Conservation (phyloP, 179 eudicot genomes). For the Sideroxylon spinosum region DNA sequence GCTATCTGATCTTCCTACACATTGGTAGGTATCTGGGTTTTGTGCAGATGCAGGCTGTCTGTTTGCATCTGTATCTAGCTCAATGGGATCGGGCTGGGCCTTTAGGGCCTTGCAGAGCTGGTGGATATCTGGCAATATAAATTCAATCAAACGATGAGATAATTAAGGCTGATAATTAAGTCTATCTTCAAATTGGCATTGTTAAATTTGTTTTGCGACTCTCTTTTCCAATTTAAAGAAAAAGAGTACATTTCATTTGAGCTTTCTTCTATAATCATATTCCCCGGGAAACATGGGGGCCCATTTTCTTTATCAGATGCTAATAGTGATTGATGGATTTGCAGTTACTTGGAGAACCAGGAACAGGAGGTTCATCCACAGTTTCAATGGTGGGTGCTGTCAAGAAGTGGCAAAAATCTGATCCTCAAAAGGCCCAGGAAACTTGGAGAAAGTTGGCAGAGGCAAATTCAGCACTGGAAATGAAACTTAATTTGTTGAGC, state of each 20-base stretch:
- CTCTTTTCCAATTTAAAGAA: neutral
- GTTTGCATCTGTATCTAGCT: too few species aligned
- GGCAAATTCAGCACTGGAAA: slow-evolving; percentile 67
- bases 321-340: slow-evolving; percentile 14
- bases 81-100: neutral
- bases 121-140: neutral
- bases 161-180: neutral
- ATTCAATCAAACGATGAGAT: neutral
- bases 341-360: slow-evolving; percentile 95
- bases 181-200: neutral
- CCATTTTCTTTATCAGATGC: neutral
- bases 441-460: slow-evolving; percentile 74
- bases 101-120: neutral
- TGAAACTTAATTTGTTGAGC: slow-evolving; percentile 47
- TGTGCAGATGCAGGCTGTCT: neutral
- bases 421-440: slow-evolving; percentile 61
- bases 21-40: neutral
- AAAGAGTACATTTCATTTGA: neutral
- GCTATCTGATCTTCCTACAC: neutral
- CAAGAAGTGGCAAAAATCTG: slow-evolving; percentile 97
- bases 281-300: neutral
- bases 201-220: neutral
- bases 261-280: neutral
- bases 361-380: slow-evolving; percentile 97
- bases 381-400: slow-evolving; percentile 99